phyloP scores from a whole-genome alignment of 208 protist species.

The Trypanosoma brucei region DNA sequence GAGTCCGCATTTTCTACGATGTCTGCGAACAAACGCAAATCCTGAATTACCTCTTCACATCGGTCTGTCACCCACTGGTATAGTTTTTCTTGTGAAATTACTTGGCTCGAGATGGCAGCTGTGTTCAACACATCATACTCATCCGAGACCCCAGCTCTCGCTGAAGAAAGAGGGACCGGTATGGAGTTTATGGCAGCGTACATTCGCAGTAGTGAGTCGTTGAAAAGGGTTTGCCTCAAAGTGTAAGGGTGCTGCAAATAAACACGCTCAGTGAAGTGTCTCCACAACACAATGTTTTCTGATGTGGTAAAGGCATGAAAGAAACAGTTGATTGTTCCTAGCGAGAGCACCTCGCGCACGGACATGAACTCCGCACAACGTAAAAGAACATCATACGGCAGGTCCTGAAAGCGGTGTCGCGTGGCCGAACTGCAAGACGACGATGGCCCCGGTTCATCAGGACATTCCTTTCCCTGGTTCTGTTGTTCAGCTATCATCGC shows the following conservation, averaged over 20 bases:
- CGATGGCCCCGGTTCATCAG: not conserved
- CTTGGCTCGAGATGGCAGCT: not conserved
- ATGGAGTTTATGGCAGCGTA: conserved; percentile 17
- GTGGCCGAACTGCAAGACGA: not conserved
- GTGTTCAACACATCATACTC: not conserved
- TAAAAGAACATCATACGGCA: conserved; percentile 22
- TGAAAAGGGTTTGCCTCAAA: conserved; percentile 13
- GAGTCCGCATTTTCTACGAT: conserved; percentile 15
- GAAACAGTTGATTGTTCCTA: conserved; percentile 19
- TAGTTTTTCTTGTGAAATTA: conserved; percentile 9
- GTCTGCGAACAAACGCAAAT: conserved; percentile 21
- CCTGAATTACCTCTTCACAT: conserved; percentile 23
- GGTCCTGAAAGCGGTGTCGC: conserved; percentile 8
- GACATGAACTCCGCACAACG: conserved; percentile 14
- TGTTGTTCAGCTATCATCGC: no score
- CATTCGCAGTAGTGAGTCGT: conserved; percentile 17
- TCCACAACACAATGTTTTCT: conserved; percentile 16
- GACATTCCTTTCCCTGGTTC: conserved; percentile 1
- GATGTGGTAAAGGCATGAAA: conserved; percentile 5
- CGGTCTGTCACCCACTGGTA: conserved; percentile 20
- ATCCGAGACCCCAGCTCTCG: not conserved
- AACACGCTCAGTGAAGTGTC: conserved; percentile 21
- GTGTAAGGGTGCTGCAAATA: conserved; percentile 15
- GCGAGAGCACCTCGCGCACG: conserved; percentile 16
- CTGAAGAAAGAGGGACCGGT: not conserved